Percentiles rank a stretch among this genome's conserved stretches.
Conservation (phyloP, 2,329 filamentous ascomycete species). For the Nannizzia gypsea region DNA sequence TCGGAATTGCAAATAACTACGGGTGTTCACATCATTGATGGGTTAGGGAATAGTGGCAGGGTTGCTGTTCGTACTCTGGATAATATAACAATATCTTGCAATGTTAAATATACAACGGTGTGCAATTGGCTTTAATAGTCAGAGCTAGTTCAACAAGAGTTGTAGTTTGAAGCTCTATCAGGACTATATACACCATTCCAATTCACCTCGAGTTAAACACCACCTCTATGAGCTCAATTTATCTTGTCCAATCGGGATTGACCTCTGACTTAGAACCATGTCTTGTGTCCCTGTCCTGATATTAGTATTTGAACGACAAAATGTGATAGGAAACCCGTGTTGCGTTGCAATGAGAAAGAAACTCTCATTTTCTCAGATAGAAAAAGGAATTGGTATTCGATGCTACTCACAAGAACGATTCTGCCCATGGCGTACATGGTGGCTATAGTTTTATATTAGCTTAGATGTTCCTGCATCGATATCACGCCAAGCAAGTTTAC, state of each 20-base stretch:
- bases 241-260: background rate
- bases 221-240: background rate
- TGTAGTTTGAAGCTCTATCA: background rate
- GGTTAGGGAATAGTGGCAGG: background rate
- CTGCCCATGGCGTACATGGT: conserved; percentile 35
- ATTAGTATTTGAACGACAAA: background rate
- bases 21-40: background rate
- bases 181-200: background rate
- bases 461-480: background rate
- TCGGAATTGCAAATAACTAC: background rate
- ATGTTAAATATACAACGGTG: background rate
- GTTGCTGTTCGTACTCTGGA: background rate
- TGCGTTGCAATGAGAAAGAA: background rate
- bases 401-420: conserved; percentile 31
- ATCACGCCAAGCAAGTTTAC: too few relatives aligned
- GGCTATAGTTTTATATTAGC: conserved; percentile 13
- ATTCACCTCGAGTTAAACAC: background rate
- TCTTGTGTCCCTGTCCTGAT: conserved; percentile 48
- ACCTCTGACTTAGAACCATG: conserved; percentile 37
- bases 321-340: background rate
- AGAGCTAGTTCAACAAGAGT: background rate
- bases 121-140: background rate
- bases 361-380: background rate
- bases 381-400: background rate
- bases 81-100: background rate